phyloP scores from a whole-genome alignment of 23 red algal genomes.

The Porphyridium purpureum region DNA sequence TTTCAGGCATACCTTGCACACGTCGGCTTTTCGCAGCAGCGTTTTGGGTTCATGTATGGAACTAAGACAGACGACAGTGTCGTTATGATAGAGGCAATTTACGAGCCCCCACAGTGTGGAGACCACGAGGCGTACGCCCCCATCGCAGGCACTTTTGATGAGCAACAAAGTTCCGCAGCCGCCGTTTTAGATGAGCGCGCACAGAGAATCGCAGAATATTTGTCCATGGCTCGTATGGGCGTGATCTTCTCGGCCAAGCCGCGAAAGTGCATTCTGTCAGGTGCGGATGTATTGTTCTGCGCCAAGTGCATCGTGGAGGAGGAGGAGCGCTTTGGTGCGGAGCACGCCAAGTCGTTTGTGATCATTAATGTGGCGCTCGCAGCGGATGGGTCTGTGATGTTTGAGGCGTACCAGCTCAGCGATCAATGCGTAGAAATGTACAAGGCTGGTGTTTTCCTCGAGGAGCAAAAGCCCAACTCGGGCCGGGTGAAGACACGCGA shows the following conservation, averaged over 20 bases:
- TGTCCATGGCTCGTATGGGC: conserved; percentile 34
- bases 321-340: conserved; percentile 9
- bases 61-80: conserved; percentile 4
- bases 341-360: conserved; percentile 52
- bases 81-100: conserved; percentile 45
- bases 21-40: conserved; percentile 49
- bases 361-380: conserved; percentile 52
- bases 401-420: conserved; percentile 93
- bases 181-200: background rate
- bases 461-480: conserved; percentile 54
- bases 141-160: background rate
- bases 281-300: conserved; percentile 39
- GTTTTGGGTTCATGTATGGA: conserved; percentile 61
- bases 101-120: conserved; percentile 82
- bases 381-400: conserved; percentile 49
- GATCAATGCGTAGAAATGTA: conserved; percentile 70
- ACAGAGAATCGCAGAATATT: background rate
- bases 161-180: background rate
- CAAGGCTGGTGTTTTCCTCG: conserved; percentile 35
- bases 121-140: conserved; percentile 29
- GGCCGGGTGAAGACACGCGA: conserved; percentile 48
- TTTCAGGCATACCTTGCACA: conserved; percentile 64
- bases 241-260: conserved; percentile 55
- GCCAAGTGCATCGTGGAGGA: conserved; percentile 24
- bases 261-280: conserved; percentile 61